A percentile compares a stretch with the other conserved stretches of the same genome.
Evolutionary conservation across 1,284 basidiomycete genomes (phyloP).

Genomic region (Peniophora sp.): DNA sequence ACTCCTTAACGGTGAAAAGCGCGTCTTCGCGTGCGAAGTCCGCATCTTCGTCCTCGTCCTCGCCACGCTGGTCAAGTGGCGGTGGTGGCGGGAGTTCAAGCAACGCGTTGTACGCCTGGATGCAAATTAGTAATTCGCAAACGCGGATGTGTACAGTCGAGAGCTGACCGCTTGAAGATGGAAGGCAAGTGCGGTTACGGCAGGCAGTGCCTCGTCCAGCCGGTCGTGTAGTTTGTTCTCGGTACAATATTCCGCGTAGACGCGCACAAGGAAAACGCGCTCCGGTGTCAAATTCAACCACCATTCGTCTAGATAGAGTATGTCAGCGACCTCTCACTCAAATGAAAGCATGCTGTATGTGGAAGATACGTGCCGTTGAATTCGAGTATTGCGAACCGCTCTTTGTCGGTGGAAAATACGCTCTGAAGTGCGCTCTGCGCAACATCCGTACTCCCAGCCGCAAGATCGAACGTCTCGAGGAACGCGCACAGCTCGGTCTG

Average conservation of each 20-base stretch:
- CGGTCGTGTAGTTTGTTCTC: conserved; percentile 56
- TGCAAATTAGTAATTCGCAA: no score
- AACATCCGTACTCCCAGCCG: conserved; percentile 36
- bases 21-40: conserved; percentile 20
- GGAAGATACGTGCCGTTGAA: conserved; percentile 55
- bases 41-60: conserved; percentile 32
- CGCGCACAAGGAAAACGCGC: conserved; percentile 77
- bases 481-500: conserved; percentile 38
- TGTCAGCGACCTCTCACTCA: no score
- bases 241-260: conserved; percentile 79
- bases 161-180: conserved; percentile 49
- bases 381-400: conserved; percentile 57
- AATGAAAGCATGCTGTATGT: no score
- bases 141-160: no score
- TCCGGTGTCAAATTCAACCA: conserved; percentile 79
- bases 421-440: conserved; percentile 64
- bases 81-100: conserved; percentile 39
- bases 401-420: conserved; percentile 53
- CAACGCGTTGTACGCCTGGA: conserved; percentile 67
- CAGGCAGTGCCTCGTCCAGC: conserved; percentile 76
- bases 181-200: conserved; percentile 87
- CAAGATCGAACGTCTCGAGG: conserved; percentile 57
- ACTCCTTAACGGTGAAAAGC: conserved; percentile 3
- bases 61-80: conserved; percentile 32
- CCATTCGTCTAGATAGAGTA: conserved; percentile 46